Evolutionary conservation across 2,329 filamentous ascomycete species (phyloP), one percentile per base, ranked within the genome.

Genomic region (Epichloe festucae): DNA sequence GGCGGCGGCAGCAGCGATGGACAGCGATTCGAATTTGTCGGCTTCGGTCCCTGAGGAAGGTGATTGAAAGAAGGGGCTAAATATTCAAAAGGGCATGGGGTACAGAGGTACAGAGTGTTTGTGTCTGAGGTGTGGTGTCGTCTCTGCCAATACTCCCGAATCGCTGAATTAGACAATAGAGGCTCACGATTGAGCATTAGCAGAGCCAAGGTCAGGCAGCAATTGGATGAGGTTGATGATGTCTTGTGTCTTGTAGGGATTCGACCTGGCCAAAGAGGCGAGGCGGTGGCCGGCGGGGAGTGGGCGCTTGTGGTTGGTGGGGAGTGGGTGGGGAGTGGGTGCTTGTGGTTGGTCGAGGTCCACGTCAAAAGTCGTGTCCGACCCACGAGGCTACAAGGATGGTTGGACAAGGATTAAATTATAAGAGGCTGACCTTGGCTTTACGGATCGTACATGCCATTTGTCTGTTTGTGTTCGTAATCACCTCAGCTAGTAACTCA

Each of bases 211-310:
- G 31, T 49, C 31, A 19, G 38, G 48, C 36, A 43, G 10, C 45
- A 14, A 45, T 34, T 39, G 41, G 7, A 50, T 34, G 48, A 50
- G 34, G 48, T 39, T 48, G 56, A 53, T 34, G 55, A 52, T 51
- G 49, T 43, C 12, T 31, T 27, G 21, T 23, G 4, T 21, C 5
- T 23, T 17, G 43, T 42, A 21, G 46, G 34, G n/a, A 11, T 19
- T 47, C 35, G 54, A 53, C 54, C 40, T 35, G 43, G 34, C 45
- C 35, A 45, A 54, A 47, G 54, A 51, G 50, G 46, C 52, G 50
- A 50, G 52, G 43, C 52, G 43, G 43, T 45, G 43, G 23, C 12
- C 43, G 21, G 23, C 23, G 43, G 43, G 14, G 41, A 10, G 12
- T 43, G 17, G 41, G 41, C 21, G 31, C 31, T 31, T 36, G 35